Evolutionary conservation across 257 asterid species (phyloP).

Genomic region (Nicotiana noctiflora): DNA sequence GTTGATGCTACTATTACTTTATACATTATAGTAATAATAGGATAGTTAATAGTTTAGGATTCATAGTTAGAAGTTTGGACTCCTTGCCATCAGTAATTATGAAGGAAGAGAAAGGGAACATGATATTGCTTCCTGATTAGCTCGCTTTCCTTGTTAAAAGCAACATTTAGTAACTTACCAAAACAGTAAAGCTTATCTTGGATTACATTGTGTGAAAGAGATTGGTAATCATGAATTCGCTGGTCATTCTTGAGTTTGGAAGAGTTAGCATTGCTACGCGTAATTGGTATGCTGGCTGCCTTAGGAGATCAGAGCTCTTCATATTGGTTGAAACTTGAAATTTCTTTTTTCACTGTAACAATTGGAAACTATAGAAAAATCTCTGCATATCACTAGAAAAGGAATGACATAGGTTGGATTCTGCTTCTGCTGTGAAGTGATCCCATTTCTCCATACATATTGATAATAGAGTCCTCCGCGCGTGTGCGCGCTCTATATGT

Average conservation of each 20-base stretch:
- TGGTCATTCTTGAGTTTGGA: slow-evolving; percentile 5
- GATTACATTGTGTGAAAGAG: background rate
- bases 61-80: background rate
- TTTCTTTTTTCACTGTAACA: background rate
- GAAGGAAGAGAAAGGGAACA: background rate
- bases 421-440: too few species aligned
- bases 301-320: slow-evolving; percentile 1
- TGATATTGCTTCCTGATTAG: background rate
- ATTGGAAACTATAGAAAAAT: background rate
- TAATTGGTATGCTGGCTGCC: background rate
- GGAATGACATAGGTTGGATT: too few species aligned
- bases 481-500: background rate
- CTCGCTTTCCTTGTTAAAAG: background rate
- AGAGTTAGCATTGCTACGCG: background rate
- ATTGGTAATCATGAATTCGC: background rate
- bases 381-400: too few species aligned
- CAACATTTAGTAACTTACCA: background rate
- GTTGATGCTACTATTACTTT: background rate
- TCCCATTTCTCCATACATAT: background rate
- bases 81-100: background rate
- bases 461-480: background rate
- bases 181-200: background rate
- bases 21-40: background rate
- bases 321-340: background rate
- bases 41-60: background rate